These are phyloP conservation scores for Clonostachys solani DNA, from an alignment of 2,329 filamentous ascomycete genomes.

Conservation along the genomic window DNA sequence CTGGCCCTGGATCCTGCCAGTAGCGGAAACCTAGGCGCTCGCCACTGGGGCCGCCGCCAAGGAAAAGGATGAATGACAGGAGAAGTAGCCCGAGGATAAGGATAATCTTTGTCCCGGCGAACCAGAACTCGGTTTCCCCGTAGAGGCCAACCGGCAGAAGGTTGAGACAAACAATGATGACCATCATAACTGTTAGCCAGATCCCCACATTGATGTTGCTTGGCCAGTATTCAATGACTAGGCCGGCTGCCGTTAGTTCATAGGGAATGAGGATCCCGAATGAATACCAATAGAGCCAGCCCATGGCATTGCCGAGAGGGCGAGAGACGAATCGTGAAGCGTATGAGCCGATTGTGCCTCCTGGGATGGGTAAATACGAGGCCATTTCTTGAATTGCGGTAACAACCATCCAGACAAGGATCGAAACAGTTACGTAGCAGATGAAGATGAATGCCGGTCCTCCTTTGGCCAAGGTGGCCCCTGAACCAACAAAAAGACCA, in stretches of 20 bases:
- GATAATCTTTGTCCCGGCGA: constrained; percentile 72
- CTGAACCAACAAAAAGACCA: constrained; percentile 67
- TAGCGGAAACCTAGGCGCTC: constrained; percentile 71
- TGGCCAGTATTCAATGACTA: constrained; percentile 76
- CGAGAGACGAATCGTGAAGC: constrained; percentile 73
- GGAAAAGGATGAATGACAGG: constrained; percentile 66
- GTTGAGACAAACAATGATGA: constrained; percentile 64
- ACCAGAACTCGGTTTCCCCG: constrained; percentile 76
- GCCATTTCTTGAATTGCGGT: constrained; percentile 67
- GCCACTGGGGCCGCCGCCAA: constrained; percentile 66
- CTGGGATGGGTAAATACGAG: constrained; percentile 66
- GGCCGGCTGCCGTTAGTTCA: constrained; percentile 66
- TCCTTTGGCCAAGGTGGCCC: constrained; percentile 54
- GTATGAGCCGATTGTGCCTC: constrained; percentile 73
- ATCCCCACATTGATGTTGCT: constrained; percentile 59
- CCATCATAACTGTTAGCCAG: constrained; percentile 71
- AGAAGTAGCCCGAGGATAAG: constrained; percentile 60
- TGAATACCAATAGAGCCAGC: constrained; percentile 81
- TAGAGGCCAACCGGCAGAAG: constrained; percentile 69
- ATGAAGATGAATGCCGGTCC: constrained; percentile 68
- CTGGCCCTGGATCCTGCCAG: constrained; percentile 66
- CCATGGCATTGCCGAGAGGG: constrained; percentile 71
- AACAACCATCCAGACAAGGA: constrained; percentile 71
- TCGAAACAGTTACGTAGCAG: constrained; percentile 61
- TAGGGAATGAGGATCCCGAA: constrained; percentile 71